Evolutionary conservation across 345 rosid genomes (phyloP).

Genomic region (Salix suchowensis): DNA sequence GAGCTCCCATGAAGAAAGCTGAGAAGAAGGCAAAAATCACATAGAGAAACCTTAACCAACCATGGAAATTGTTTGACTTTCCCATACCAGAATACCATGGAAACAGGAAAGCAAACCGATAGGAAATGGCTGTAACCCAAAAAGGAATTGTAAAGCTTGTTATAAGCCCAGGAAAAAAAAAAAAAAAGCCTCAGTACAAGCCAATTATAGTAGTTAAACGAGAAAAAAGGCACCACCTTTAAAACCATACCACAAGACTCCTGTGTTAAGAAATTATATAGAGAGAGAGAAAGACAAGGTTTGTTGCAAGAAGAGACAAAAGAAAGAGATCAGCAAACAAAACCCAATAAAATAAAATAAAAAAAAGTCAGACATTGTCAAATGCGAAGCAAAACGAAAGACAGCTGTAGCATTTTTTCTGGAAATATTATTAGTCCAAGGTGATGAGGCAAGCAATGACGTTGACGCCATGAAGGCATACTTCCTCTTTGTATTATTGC

Average conservation of each 20-base stretch:
- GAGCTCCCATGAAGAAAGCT: constrained; percentile 68
- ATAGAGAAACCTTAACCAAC: constrained; percentile 40
- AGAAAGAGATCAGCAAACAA: neutral
- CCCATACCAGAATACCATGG: constrained; percentile 10
- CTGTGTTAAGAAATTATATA: neutral
- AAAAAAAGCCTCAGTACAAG: neutral
- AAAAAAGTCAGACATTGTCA: neutral
- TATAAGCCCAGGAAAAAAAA: no score
- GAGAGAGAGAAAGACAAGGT: neutral
- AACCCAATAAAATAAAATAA: neutral
- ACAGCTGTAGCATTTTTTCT: neutral
- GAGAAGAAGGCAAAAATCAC: constrained; percentile 59
- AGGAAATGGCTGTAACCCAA: neutral
- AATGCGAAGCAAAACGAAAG: neutral
- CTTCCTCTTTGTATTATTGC: no score
- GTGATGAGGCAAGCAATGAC: neutral
- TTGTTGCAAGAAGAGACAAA: neutral
- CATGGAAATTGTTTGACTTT: constrained; percentile 24
- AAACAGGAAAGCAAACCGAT: neutral
- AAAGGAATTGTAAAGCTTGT: neutral
- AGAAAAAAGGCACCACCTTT: neutral
- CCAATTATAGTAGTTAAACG: neutral
- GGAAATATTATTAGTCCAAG: neutral
- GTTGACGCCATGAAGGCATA: neutral
- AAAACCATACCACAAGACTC: neutral